Base-by-base conservation (phyloP, 192 early-diverging fungal species). In the Phycomyces blakesleeanus region DNA sequence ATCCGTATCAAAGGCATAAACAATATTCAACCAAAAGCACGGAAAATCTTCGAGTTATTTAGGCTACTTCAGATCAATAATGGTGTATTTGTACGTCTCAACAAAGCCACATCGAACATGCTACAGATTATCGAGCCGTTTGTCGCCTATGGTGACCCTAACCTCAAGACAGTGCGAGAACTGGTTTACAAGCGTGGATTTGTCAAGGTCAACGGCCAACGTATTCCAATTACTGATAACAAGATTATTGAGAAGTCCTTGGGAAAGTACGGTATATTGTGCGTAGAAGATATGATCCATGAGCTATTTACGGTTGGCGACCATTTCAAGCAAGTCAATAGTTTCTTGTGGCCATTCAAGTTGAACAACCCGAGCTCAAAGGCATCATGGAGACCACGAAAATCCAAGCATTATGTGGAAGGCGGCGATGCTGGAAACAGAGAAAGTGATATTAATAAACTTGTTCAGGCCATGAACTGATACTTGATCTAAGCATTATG, bases 1-100 rank as follows among this genome's bases (percentile, higher is more conserved):
- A 82, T 99, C 79, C 93, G 97, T 79, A 92, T 97, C 83, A 98
- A 98, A 89, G 96, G 94, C 93, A 95, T 99, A 87, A 98, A 96
- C 87, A 91, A 96, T 83, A 88, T 99, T 61, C 82, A 94, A 47
- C 97, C 97, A 74, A 99, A 99, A 87, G 92, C 95, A 64, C 87
- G 93, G 76, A 99, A 99, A 90, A 91, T 98, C 55, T 84, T 99
- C 59, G 96, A 99, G 85, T 86, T 99, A 62, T 84, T 99, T 74
- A 94, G 97, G 85, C 87, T 99, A 70, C 86, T 92, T 76, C 93
- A 96, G 86, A 96, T 99, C 87, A 99, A 99, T 93, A 91, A 91
- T 81, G 96, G 89, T 67, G 91, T 93, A 73, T 99, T 99, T 76
- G 83, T 99, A 56, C 85, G 87, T 34, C 86, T 98, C 71, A 97